Base-by-base conservation (phyloP, 768 basidiomycete genomes). In the Boletus barrowsii region DNA sequence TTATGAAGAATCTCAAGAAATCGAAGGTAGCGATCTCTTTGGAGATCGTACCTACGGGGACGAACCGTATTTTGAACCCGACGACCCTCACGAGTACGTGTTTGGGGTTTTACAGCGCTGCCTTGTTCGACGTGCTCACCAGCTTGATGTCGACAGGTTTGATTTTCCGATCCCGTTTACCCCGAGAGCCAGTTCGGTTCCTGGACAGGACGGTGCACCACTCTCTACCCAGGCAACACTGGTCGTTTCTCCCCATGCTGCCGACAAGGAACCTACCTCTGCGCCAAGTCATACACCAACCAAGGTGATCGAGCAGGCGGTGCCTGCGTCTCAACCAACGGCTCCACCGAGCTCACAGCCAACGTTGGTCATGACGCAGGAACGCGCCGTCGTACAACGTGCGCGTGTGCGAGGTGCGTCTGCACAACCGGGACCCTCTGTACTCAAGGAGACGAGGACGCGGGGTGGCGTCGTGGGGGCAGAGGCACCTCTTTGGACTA, bases 201-300 rank as follows among this genome's bases (percentile, higher is more conserved):
- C 32, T 30, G 55, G 48, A 10, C 43, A 18, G 1, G 48, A 59
- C 1, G 65, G 10, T 20, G 57, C 56, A 18, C 60, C 57, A 1
- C 47, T 30, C 10, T 55, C 61, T 47, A 70, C 70, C 6, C 68
- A 71, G 24, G 56, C 55, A 29, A 70, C 68, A 0, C 24, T 70
- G 39, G 46, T 71, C 5, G 58, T 58, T 1, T 64, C 68, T 17
- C 64, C 68, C 39, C 43, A 13, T 1, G 17, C 5, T 22, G 22
- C 40, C 10, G 47, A 36, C 10, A 66, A 52, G 18, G 47, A 53
- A 11, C 43, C 4, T 22, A 8, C 15, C 11, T 2, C 29, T 2
- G 35, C 17, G 8, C 22, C 22, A 4, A 10, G 8, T 33, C 24
- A 36, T 9, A 41, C 49, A 2, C 39, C 54, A 17, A 32, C 33